Base-by-base conservation (phyloP, 2,329 filamentous ascomycete species). In the Chlorencoelia australis region DNA sequence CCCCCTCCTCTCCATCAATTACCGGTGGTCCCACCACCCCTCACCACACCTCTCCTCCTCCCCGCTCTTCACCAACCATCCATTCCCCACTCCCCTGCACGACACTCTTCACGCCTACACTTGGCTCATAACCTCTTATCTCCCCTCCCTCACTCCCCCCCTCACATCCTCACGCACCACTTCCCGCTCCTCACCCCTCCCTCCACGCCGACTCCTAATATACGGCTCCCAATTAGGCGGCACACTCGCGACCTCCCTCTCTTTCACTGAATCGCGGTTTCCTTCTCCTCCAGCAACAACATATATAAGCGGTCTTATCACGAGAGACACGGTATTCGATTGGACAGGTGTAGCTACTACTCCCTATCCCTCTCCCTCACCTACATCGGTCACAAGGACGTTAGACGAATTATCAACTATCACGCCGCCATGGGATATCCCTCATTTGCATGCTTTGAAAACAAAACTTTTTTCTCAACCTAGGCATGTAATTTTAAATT, bases 321-420 rank as follows among this genome's bases (percentile, higher is more conserved):
- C 67, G 6, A 69, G 69, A 54, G 74, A 79, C 45, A 75, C 73
- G 27, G 64, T 79, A 40, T 79, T 75, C 57, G 69, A 79, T 58
- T 79, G 75, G 75, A 74, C 72, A 39, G 69, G 63, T 53, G 72
- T 77, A 40, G 61, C 75, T 4, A 69, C 0, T 64, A 69, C 64
- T 69, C 43, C 69, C 8, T 17, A 30, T 19, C 19, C 20, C n/a
- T n/a, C n/a, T n/a, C n/a, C n/a, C n/a, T n/a, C n/a, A n/a, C n/a
- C n/a, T n/a, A n/a, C n/a, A n/a, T n/a, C n/a, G n/a, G n/a, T n/a
- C n/a, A n/a, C n/a, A n/a, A n/a, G n/a, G n/a, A n/a, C n/a, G n/a
- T n/a, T n/a, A n/a, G n/a, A n/a, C n/a, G n/a, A n/a, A n/a, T n/a
- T n/a, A n/a, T n/a, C n/a, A n/a, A n/a, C n/a, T n/a, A n/a, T n/a